phyloP scores from a whole-genome alignment of 805 yeast species.

The Cyberlindnera japonica region DNA sequence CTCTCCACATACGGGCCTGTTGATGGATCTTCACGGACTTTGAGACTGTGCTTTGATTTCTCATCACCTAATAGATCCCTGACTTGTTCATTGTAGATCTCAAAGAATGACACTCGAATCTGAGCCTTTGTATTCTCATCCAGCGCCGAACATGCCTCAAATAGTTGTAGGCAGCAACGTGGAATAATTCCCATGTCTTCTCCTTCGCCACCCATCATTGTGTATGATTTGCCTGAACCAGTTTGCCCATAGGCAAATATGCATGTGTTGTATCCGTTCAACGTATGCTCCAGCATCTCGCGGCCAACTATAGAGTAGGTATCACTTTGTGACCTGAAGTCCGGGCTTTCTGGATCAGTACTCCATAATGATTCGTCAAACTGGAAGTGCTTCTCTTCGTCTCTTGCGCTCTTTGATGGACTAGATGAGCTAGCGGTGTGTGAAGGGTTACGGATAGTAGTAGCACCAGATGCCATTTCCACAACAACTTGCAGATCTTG shows the following conservation, averaged over 20 bases:
- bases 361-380: constrained; percentile 57
- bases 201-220: constrained; percentile 61
- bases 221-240: constrained; percentile 78
- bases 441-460: constrained; percentile 12
- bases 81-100: constrained; percentile 75
- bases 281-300: constrained; percentile 56
- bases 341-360: constrained; percentile 24
- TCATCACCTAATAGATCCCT: constrained; percentile 48
- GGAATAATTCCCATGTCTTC: constrained; percentile 67
- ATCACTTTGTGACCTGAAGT: constrained; percentile 44
- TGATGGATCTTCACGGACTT: constrained; percentile 62
- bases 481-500: constrained; percentile 17
- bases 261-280: constrained; percentile 70
- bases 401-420: constrained; percentile 12
- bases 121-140: constrained; percentile 37
- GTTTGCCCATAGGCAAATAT: constrained; percentile 82
- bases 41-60: constrained; percentile 15
- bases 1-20: constrained; percentile 74
- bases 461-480: constrained; percentile 16
- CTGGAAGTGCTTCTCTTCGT: constrained; percentile 34
- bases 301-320: constrained; percentile 56
- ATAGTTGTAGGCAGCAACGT: constrained; percentile 48
- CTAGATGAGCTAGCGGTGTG: constrained; percentile 12
- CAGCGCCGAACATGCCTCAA: constrained; percentile 34
- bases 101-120: constrained; percentile 59